phyloP scores from a whole-genome alignment of 108 stramenopile genomes.

The Nitzschia sp. region DNA sequence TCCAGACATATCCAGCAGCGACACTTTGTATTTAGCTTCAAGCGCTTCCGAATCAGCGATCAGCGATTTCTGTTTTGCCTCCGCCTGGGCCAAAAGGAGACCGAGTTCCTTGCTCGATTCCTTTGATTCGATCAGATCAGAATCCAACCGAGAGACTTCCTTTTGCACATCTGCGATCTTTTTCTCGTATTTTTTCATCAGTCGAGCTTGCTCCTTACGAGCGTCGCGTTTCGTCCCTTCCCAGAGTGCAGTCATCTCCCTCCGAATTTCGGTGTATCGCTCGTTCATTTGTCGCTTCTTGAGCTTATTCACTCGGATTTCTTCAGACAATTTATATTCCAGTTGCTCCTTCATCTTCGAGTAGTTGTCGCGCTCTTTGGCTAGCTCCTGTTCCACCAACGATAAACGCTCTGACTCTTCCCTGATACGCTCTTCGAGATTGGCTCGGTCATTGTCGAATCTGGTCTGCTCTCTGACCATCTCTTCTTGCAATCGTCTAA shows the following conservation, averaged over 20 bases:
- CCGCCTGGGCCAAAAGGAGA: background rate
- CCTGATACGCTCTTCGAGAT: conserved; percentile 30
- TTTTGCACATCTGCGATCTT: conserved; percentile 30
- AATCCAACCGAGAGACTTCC: conserved; percentile 24
- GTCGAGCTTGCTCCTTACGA: conserved; percentile 34
- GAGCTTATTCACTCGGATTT: conserved; percentile 33
- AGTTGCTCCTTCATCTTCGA: conserved; percentile 26
- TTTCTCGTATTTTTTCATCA: conserved; percentile 40
- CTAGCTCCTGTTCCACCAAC: conserved; percentile 25
- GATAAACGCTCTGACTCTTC: conserved; percentile 22
- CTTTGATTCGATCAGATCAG: conserved; percentile 16
- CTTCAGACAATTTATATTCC: conserved; percentile 23
- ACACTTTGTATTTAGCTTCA: conserved; percentile 25
- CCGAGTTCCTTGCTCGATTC: conserved; percentile 10
- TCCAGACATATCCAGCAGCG: conserved; percentile 19
- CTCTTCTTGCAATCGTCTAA: conserved; percentile 22
- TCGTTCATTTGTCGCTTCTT: conserved; percentile 52
- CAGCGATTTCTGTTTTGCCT: conserved; percentile 15
- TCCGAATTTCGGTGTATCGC: conserved; percentile 51
- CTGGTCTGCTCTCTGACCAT: conserved; percentile 16
- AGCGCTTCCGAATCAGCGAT: conserved; percentile 8
- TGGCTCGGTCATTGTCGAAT: conserved; percentile 14
- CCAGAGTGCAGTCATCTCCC: conserved; percentile 53
- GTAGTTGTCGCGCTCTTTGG: conserved; percentile 24
- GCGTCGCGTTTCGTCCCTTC: conserved; percentile 50